Conservation (phyloP, 129 eudicot species). For the Solidago caesia region DNA sequence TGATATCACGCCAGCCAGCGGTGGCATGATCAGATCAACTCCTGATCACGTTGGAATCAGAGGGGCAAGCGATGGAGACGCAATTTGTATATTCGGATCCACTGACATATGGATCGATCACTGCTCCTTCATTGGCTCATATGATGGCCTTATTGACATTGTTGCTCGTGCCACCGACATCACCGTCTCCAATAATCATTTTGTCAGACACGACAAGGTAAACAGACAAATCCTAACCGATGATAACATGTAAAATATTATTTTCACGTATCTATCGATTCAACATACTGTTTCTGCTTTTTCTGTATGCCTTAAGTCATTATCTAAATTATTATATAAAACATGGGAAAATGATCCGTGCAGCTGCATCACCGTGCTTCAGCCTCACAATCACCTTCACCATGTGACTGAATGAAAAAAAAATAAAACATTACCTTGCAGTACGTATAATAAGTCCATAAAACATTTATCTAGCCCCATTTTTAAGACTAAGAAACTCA, state of each 20-base stretch:
- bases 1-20: constrained; percentile 39
- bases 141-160: constrained; percentile 71
- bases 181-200: constrained; percentile 78
- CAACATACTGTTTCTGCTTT: too few relatives aligned
- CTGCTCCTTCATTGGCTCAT: constrained; percentile 50
- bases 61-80: constrained; percentile 76
- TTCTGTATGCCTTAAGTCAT: too few relatives aligned
- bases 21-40: constrained; percentile 65
- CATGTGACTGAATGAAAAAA: too few relatives aligned
- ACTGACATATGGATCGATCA: constrained; percentile 76
- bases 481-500: too few relatives aligned
- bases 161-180: constrained; percentile 68
- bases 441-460: too few relatives aligned
- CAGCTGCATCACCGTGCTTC: too few relatives aligned
- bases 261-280: background rate
- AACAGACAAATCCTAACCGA: background rate
- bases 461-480: too few relatives aligned
- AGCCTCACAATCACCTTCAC: too few relatives aligned
- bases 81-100: constrained; percentile 58
- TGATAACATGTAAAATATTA: background rate
- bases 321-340: too few relatives aligned
- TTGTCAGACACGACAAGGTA: constrained; percentile 72
- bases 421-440: too few relatives aligned
- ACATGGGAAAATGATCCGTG: too few relatives aligned
- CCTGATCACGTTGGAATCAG: constrained; percentile 55